phyloP scores from a whole-genome alignment of 257 asterid species.

The Solanum pimpinellifolium region DNA sequence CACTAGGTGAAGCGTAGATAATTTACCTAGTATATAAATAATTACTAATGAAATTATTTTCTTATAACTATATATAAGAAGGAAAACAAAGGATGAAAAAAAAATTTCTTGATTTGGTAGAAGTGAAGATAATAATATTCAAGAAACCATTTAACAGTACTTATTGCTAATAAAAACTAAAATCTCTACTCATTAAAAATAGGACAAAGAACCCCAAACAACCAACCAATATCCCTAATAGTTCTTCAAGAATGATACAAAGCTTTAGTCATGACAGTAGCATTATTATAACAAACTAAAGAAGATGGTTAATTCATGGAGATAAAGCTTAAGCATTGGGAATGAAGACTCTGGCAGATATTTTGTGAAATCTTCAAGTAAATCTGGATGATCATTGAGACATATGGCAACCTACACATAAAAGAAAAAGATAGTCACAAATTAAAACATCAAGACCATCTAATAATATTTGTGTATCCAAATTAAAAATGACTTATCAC shows the following conservation, averaged over 20 bases:
- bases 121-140: not conserved
- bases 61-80: too few species aligned
- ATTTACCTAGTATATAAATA: too few species aligned
- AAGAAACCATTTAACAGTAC: not conserved
- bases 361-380: constrained; percentile 84
- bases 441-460: not conserved
- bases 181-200: not conserved
- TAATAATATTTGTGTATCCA: not conserved
- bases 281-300: not conserved
- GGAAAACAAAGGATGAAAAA: too few species aligned
- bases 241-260: not conserved
- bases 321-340: constrained; percentile 25
- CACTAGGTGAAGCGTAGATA: too few species aligned
- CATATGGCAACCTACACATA: constrained; percentile 64
- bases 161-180: not conserved
- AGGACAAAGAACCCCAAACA: not conserved
- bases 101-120: not conserved
- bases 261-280: not conserved
- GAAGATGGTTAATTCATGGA: not conserved
- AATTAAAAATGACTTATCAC: constrained; percentile 1
- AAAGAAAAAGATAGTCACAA: not conserved
- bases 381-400: constrained; percentile 73
- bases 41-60: too few species aligned
- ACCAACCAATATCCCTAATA: not conserved
- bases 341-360: constrained; percentile 69